A percentile compares a stretch with the other conserved stretches of the same genome.
These are phyloP conservation scores for Plasmopara halstedii DNA, from an alignment of 352 stramenopile species.

Conservation along the genomic window DNA sequence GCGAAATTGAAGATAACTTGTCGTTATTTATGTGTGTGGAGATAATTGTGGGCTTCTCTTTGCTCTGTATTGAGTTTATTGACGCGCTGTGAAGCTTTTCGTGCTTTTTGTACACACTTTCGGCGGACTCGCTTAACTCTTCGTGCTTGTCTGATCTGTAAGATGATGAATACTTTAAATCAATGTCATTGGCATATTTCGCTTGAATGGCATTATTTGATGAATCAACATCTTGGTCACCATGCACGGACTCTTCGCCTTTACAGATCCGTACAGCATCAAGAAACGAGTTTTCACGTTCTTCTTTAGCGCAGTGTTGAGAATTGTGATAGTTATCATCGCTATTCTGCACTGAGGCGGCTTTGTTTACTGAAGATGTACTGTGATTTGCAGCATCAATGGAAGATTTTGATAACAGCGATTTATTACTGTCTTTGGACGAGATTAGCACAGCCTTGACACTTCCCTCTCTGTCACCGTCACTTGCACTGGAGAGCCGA, in stretches of 20 bases:
- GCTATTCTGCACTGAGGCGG: neutral
- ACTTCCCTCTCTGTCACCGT: neutral
- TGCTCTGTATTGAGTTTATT: no score
- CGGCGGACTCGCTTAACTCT: no score
- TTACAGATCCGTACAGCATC: neutral
- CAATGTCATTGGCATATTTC: neutral
- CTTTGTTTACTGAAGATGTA: neutral
- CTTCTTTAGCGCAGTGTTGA: no score
- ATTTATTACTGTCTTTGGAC: slow-evolving; percentile 1
- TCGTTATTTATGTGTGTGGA: no score
- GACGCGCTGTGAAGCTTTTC: no score
- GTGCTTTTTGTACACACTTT: no score
- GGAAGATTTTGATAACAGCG: neutral
- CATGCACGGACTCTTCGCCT: neutral
- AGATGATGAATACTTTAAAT: neutral
- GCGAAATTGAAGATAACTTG: no score
- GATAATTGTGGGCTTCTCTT: no score
- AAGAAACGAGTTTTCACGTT: no score
- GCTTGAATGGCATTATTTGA: neutral
- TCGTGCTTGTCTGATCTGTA: slow-evolving; percentile 2
- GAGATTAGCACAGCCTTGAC: neutral
- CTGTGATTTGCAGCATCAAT: neutral
- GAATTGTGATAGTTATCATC: neutral
- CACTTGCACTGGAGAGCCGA: neutral
- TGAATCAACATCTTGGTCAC: neutral